Evolutionary conservation across 257 asterid genomes (phyloP), one percentile per base, ranked within the genome.

Genomic region (Solanum microdontum): DNA sequence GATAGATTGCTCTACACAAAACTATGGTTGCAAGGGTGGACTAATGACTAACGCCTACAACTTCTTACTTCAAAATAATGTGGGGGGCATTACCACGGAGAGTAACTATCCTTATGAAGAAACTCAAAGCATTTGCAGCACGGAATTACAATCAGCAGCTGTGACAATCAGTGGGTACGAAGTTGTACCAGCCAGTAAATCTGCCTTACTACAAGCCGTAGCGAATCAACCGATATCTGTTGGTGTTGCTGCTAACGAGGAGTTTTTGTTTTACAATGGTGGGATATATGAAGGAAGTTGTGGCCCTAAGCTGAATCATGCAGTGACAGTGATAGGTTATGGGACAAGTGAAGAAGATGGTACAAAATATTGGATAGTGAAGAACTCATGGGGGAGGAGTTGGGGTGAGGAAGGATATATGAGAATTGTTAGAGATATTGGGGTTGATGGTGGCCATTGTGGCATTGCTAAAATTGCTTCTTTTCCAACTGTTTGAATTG

Each of bases 331-430:
- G 3, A 73, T 86, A 33, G 88, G 88, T 1, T 86, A 86, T 40
- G 88, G 82, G 7, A 28, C 72, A 19, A 24, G 39, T 28, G 66
- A 26, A 30, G 66, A 39, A 45, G 84, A 86, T 39, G 88, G 51
- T 23, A 73, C 55, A 21, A 70, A 72, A 15, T 86, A 86, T 70
- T 72, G 88, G 88, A 39, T 86, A 13, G 15, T 86, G 28, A 40
- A 72, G n/a, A 86, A 86, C 11, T 86, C 88, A 23, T 86, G 88
- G 88, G 88, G 84, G 9, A 69, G 24, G 11, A 4, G 12, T 8
- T 86, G 84, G 84, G 88, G 88, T 32, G 88, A 86, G 51, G 40
- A 86, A 24, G 84, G 84, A 32, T 86, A 86, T 17, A 72, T 86
- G 82, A 72, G 60, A 72, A 70, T 86, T 69, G 83, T 11, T 14